A percentile compares a stretch with the other conserved stretches of the same genome.
These are phyloP conservation scores for Phytophthora citrophthora DNA, from an alignment of 352 stramenopile species.

Conservation along the genomic window DNA sequence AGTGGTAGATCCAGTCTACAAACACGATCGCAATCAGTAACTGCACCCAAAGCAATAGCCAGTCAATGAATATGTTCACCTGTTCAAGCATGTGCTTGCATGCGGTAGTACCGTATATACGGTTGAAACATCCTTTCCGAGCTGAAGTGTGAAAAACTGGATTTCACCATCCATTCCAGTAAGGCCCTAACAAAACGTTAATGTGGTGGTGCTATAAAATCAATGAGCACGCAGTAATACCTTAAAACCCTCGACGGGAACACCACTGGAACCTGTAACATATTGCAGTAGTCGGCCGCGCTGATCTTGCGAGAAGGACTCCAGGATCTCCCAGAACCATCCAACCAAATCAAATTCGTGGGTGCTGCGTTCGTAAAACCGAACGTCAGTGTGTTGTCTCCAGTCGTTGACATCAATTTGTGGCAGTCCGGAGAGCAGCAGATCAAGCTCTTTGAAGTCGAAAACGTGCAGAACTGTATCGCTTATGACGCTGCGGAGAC, in stretches of 20 bases:
- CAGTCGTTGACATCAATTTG: constrained; percentile 91
- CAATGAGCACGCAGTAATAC: constrained; percentile 15
- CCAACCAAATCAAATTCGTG: constrained; percentile 55
- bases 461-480: constrained; percentile 97
- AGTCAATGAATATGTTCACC: constrained; percentile 33
- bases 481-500: constrained; percentile 96
- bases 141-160: constrained; percentile 77
- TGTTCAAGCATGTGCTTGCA: constrained; percentile 86
- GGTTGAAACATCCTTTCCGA: constrained; percentile 48
- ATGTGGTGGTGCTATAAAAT: too few relatives aligned
- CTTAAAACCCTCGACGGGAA: constrained; percentile 85
- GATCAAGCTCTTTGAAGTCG: constrained; percentile 97
- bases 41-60: not conserved
- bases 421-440: constrained; percentile 73
- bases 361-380: constrained; percentile 41
- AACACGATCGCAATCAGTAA: constrained; percentile 10
- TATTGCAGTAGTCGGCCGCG: constrained; percentile 83
- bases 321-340: constrained; percentile 87
- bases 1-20: constrained; percentile 77
- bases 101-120: constrained; percentile 70
- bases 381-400: constrained; percentile 74
- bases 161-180: constrained; percentile 80
- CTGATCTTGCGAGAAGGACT: constrained; percentile 61
- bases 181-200: constrained; percentile 42
- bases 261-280: constrained; percentile 79